Percentiles rank a stretch among this genome's conserved stretches.
Evolutionary conservation across 495 filamentous ascomycete species (phyloP).

Genomic region (Penicillium atrosanguineum): DNA sequence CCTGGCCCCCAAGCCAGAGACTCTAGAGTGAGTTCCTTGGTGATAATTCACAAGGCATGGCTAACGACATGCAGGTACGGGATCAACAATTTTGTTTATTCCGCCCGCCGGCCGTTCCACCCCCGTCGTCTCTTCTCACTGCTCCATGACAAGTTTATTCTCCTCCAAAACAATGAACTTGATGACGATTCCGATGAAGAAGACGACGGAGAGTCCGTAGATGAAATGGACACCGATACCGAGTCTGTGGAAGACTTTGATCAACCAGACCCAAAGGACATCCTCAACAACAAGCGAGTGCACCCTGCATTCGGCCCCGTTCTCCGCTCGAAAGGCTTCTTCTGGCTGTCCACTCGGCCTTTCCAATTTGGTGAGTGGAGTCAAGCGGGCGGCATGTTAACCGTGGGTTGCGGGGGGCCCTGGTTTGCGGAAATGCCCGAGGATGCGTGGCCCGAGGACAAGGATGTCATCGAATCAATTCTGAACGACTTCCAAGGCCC

Average conservation of each 20-base stretch:
- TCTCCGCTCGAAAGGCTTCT: conserved; percentile 48
- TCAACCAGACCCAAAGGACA: conserved; percentile 32
- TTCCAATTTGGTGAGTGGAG: conserved; percentile 55
- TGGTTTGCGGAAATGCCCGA: conserved; percentile 52
- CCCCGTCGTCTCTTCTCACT: conserved; percentile 47
- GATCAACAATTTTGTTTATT: conserved; percentile 57
- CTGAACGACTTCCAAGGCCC: conserved; percentile 45
- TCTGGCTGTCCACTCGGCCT: conserved; percentile 46
- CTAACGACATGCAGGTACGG: conserved; percentile 36
- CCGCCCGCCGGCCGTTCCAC: conserved; percentile 51
- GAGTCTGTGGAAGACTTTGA: conserved; percentile 37
- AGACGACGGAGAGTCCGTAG: conserved; percentile 9
- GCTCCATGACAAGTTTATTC: conserved; percentile 54
- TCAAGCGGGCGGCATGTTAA: conserved; percentile 60
- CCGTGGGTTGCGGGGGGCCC: conserved; percentile 48
- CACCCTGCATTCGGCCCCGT: conserved; percentile 40
- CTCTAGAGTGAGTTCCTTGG: conserved; percentile 44
- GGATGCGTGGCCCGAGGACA: conserved; percentile 45
- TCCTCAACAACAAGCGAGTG: conserved; percentile 43
- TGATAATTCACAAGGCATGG: neutral
- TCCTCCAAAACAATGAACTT: conserved; percentile 44
- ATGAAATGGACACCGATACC: conserved; percentile 37
- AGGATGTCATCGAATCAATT: conserved; percentile 41
- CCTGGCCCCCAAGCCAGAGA: conserved; percentile 55
- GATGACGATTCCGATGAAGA: conserved; percentile 32